Conservation (phyloP, 306 rosid species). For the Vicia faba region DNA sequence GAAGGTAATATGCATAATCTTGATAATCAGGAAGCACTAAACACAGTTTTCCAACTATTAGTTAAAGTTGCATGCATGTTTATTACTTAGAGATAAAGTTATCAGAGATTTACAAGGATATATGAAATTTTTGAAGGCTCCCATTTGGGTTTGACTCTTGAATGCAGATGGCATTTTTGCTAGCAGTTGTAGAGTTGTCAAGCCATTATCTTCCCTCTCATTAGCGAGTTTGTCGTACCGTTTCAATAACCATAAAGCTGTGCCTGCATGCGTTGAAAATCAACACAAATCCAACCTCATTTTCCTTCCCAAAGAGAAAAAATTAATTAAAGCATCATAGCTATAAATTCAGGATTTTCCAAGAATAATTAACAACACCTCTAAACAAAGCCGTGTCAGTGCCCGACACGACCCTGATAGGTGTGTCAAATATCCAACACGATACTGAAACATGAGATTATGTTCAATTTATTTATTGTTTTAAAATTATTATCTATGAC, state of each 20-base stretch:
- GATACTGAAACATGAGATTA: too few species aligned
- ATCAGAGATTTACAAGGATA: slow-evolving; percentile 29
- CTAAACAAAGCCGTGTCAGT: too few species aligned
- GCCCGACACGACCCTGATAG: too few species aligned
- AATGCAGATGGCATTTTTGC: slow-evolving; percentile 43
- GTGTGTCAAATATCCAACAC: too few species aligned
- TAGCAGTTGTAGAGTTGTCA: slow-evolving; percentile 44
- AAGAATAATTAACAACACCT: too few species aligned
- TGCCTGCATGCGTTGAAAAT: slow-evolving; percentile 32
- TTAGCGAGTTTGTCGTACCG: slow-evolving; percentile 13
- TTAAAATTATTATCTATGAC: too few species aligned
- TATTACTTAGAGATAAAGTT: neutral
- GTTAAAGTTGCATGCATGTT: neutral
- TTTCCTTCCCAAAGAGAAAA: slow-evolving; percentile 3
- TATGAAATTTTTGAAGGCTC: slow-evolving; percentile 33
- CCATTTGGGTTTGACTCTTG: slow-evolving; percentile 43
- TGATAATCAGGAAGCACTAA: slow-evolving; percentile 43
- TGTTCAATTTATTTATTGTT: too few species aligned
- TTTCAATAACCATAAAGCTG: slow-evolving; percentile 45
- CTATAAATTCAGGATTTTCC: too few species aligned
- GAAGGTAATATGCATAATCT: slow-evolving; percentile 30
- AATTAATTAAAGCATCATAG: too few species aligned
- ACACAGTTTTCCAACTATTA: neutral
- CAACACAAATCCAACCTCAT: neutral
- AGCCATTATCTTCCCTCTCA: slow-evolving; percentile 23